These are phyloP conservation scores for Ascosphaera aggregata DNA, from an alignment of 2,329 filamentous ascomycete genomes.

Conservation along the genomic window DNA sequence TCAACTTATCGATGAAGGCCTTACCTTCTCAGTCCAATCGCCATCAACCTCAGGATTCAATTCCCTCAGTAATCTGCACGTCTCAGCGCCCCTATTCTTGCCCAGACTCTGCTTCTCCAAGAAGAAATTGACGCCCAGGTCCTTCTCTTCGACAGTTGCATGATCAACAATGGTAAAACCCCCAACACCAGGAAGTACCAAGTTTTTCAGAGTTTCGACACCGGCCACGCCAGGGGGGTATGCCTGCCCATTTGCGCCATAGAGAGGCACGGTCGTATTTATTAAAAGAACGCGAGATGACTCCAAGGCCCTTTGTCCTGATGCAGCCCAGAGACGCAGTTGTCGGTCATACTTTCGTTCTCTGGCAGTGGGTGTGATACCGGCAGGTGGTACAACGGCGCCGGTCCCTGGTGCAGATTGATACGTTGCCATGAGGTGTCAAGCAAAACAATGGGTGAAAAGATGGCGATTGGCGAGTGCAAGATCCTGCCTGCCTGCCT, in stretches of 20 bases:
- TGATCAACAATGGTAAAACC: conserved; percentile 79
- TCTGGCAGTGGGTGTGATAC: conserved; percentile 29
- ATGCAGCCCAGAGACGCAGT: conserved; percentile 83
- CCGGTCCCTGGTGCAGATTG: not conserved
- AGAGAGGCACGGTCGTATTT: conserved; percentile 35
- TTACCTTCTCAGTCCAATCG: conserved; percentile 37
- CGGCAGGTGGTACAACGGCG: not conserved
- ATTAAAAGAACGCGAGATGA: conserved; percentile 76
- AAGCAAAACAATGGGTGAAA: too few relatives aligned
- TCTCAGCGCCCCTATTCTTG: conserved; percentile 53
- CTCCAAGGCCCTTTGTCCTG: conserved; percentile 74
- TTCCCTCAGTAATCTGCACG: conserved; percentile 54
- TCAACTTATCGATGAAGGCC: not conserved
- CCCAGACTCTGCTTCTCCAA: conserved; percentile 59
- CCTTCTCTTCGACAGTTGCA: conserved; percentile 49
- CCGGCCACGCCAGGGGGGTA: conserved; percentile 50
- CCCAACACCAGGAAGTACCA: conserved; percentile 84
- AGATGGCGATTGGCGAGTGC: too few relatives aligned
- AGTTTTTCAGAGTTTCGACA: conserved; percentile 82
- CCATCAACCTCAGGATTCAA: conserved; percentile 84
- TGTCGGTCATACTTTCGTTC: conserved; percentile 81
- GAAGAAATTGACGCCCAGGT: conserved; percentile 94
- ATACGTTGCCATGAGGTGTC: too few relatives aligned
- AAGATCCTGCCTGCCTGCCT: too few relatives aligned
- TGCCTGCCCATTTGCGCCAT: conserved; percentile 22